Base-by-base conservation (phyloP, 345 rosid species). In the Eucalyptus viminalis region DNA sequence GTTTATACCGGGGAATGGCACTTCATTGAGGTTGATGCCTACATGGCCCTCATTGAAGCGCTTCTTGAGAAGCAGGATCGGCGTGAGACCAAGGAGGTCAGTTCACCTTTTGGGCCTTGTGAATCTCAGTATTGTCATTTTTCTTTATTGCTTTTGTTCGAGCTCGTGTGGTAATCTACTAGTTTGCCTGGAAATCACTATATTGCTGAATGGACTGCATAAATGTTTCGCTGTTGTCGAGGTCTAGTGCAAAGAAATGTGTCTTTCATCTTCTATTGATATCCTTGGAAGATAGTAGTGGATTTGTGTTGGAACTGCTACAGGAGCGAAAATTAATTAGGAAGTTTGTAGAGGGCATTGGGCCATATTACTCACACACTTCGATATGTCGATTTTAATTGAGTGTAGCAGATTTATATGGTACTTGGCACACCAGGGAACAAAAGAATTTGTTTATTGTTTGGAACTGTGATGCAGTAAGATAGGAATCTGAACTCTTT, bases 1-100 rank as follows among this genome's bases (percentile, higher is more conserved):
- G 90, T 92, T 7, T 93, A 94, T 89, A 91, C 92, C 21, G 88
- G 86, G 47, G 93, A 90, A 11, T 94, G 96, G 95, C 83, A 44
- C 7, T 94, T 94, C 62, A 94, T 94, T 88, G 96, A 94, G 87
- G 94, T 90, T 43, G 47, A 43, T 87, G 87, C 93, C 24, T 93
- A 94, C 88, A 87, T 13, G 54, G 88, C 92, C 45, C 90, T 94
- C 49, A 86, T 92, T 40, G 95, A 94, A 2, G 86, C 87, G 9
- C 87, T 94, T 80, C 91, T 94, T 80, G 93, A 92, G 27, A 90
- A 90, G 45, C 87, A 49, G 53, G 90, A 93, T 40, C 72, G 19
- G 67, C 29, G 87, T 29, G 86, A 83, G 86, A 34, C 43, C 76
- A 47, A 58, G 27, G 90, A 90, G 92, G 93, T 92, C 62, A 49